A percentile compares a stretch with the other conserved stretches of the same genome.
Conservation (phyloP, 2,329 filamentous ascomycete species). For the Teratosphaeriaceae sp. region DNA sequence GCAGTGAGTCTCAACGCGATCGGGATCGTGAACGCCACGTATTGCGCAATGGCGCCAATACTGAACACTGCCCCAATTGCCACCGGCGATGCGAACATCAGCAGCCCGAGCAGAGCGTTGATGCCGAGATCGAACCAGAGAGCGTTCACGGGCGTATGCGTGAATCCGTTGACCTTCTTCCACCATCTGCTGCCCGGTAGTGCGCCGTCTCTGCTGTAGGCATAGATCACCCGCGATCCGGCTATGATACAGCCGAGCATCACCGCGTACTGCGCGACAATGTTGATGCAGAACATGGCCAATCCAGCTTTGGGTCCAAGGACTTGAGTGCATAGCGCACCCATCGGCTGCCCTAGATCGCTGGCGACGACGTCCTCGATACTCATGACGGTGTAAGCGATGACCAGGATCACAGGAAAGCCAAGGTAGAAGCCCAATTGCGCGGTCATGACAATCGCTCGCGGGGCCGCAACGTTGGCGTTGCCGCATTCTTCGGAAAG, state of each 20-base stretch:
- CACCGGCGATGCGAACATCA: constrained; percentile 25
- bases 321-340: constrained; percentile 27
- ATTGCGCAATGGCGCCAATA: constrained; percentile 16
- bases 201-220: constrained; percentile 27
- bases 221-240: constrained; percentile 24
- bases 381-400: constrained; percentile 27
- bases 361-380: constrained; percentile 24
- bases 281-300: constrained; percentile 27
- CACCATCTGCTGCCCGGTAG: constrained; percentile 22
- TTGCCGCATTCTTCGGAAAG: constrained; percentile 30
- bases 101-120: constrained; percentile 22
- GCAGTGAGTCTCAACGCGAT: constrained; percentile 16
- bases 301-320: constrained; percentile 25
- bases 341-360: constrained; percentile 28
- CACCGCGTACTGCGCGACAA: constrained; percentile 28
- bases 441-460: constrained; percentile 28
- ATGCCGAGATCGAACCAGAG: constrained; percentile 25
- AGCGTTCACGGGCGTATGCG: constrained; percentile 27
- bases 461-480: constrained; percentile 26
- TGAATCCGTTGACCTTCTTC: constrained; percentile 22
- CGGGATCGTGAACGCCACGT: constrained; percentile 22
- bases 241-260: constrained; percentile 27
- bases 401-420: constrained; percentile 25
- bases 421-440: constrained; percentile 24
- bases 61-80: constrained; percentile 29